Evolutionary conservation across 192 early-diverging fungal species (phyloP), one percentile per base, ranked within the genome.

Genomic region (Spizellomyces sp.): DNA sequence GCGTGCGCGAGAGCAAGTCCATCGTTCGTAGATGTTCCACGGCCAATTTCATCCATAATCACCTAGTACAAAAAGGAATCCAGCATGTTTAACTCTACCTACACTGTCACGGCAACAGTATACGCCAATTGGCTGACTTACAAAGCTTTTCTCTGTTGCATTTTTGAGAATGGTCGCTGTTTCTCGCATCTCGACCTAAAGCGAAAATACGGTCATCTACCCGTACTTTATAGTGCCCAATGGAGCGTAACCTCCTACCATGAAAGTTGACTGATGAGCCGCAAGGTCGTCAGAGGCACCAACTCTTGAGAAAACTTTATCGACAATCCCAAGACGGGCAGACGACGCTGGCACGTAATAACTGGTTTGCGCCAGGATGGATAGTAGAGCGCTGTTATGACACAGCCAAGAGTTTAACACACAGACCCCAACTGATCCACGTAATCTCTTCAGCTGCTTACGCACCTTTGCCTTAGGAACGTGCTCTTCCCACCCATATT

Each of bases 401-500:
- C 59, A 21, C 84, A 64, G 1, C 27, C 27, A 36, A 36, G 27
- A 36, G 27, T 36, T 36, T 36, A 36, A 36, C 27, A 36, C 27
- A 36, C 27, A 36, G 3, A 2, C 3, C 27, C 1, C 27, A 3
- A 36, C 27, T 36, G 27, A 36, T 36, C 27, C 0, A 0, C 3
- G 27, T 0, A 36, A 36, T 36, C 27, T 36, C 27, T 36, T n/a
- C n/a, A n/a, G 3, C 27, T 36, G 27, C 27, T 36, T 36, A 36
- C 27, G 27, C 80, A 90, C 58, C 83, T 82, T 65, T 91, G 87
- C 8, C 91, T 79, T 21, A 92, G 83, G 68, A 88, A 89, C 9
- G 89, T 91, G 48, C 74, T 78, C 67, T 90, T 88, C 42, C 92
- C 92, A 4, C 90, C 91, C 92, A 95, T 93, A 68, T 94, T 94